A percentile compares a stretch with the other conserved stretches of the same genome.
Evolutionary conservation across 768 basidiomycete species (phyloP).

Genomic region (Podaxis pistillaris): DNA sequence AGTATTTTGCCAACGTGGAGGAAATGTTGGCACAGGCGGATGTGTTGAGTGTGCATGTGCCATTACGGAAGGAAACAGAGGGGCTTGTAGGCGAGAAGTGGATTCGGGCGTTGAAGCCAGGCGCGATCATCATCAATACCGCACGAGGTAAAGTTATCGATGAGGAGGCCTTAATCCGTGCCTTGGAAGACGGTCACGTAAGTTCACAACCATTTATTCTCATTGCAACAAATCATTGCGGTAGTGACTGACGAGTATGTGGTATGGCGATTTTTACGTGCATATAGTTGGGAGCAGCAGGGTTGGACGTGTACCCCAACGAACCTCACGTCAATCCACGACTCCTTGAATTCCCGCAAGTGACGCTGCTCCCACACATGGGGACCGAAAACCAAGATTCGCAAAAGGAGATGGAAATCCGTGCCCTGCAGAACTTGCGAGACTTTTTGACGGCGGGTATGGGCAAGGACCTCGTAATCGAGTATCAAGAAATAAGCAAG

Average conservation of each 20-base stretch:
- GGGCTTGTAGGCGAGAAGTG: slow-evolving; percentile 71
- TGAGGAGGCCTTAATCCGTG: slow-evolving; percentile 82
- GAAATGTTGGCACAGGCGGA: slow-evolving; percentile 72
- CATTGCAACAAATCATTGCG: not conserved
- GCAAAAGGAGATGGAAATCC: slow-evolving; percentile 79
- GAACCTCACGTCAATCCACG: slow-evolving; percentile 81
- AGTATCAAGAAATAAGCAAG: slow-evolving; percentile 33
- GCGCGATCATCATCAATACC: slow-evolving; percentile 80
- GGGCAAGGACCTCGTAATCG: slow-evolving; percentile 68
- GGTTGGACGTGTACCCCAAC: slow-evolving; percentile 84
- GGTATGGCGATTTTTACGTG: slow-evolving; percentile 12
- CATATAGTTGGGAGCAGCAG: slow-evolving; percentile 64
- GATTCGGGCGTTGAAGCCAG: slow-evolving; percentile 76
- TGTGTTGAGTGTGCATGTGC: slow-evolving; percentile 85
- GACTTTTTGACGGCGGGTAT: slow-evolving; percentile 65
- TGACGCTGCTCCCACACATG: slow-evolving; percentile 89
- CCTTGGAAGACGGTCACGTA: slow-evolving; percentile 86
- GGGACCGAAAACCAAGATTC: slow-evolving; percentile 85
- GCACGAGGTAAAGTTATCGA: slow-evolving; percentile 91
- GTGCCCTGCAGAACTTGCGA: slow-evolving; percentile 74
- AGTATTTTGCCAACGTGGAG: slow-evolving; percentile 65
- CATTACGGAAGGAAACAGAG: slow-evolving; percentile 71
- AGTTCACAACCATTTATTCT: slow-evolving; percentile 27
- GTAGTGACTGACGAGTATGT: not conserved
- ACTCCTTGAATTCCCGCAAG: slow-evolving; percentile 77